These are phyloP conservation scores for Tricholomella constricta DNA, from an alignment of 768 basidiomycete species.

Conservation along the genomic window DNA sequence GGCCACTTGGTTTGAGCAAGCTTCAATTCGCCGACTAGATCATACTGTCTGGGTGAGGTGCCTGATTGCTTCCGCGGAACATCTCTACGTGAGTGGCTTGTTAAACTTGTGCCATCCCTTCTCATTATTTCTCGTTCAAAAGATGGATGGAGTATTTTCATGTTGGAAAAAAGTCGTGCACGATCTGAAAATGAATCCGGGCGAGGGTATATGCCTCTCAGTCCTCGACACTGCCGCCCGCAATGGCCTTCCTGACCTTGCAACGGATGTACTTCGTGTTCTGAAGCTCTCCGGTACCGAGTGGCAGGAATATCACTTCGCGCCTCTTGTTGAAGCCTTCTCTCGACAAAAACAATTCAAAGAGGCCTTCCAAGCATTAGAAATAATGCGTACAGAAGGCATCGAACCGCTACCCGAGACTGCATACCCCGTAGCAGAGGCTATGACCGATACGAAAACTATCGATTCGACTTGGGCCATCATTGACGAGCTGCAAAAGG, in stretches of 20 bases:
- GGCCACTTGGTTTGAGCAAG: constrained; percentile 58
- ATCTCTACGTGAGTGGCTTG: constrained; percentile 59
- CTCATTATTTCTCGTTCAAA: constrained; percentile 4
- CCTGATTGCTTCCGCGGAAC: constrained; percentile 63
- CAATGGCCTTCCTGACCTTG: constrained; percentile 69
- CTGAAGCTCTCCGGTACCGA: constrained; percentile 50
- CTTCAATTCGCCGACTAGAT: constrained; percentile 54
- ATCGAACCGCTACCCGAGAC: constrained; percentile 55
- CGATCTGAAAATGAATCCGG: constrained; percentile 55
- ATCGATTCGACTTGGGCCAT: constrained; percentile 67
- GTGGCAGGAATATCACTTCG: constrained; percentile 73
- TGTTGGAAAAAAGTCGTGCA: constrained; percentile 66
- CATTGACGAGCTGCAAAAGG: constrained; percentile 60
- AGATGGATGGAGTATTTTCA: constrained; percentile 67
- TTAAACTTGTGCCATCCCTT: not conserved
- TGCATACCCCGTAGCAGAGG: constrained; percentile 47
- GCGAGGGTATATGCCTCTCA: constrained; percentile 72
- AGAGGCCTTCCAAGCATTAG: constrained; percentile 62
- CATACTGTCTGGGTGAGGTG: constrained; percentile 64
- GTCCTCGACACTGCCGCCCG: constrained; percentile 77
- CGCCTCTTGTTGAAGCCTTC: constrained; percentile 76
- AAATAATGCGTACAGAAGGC: constrained; percentile 57
- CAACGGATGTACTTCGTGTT: constrained; percentile 60
- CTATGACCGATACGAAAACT: constrained; percentile 48
- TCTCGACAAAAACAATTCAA: constrained; percentile 56